A percentile compares a stretch with the other conserved stretches of the same genome.
Evolutionary conservation across 768 basidiomycete species (phyloP).

Genomic region (Xerocomus potaroensis): DNA sequence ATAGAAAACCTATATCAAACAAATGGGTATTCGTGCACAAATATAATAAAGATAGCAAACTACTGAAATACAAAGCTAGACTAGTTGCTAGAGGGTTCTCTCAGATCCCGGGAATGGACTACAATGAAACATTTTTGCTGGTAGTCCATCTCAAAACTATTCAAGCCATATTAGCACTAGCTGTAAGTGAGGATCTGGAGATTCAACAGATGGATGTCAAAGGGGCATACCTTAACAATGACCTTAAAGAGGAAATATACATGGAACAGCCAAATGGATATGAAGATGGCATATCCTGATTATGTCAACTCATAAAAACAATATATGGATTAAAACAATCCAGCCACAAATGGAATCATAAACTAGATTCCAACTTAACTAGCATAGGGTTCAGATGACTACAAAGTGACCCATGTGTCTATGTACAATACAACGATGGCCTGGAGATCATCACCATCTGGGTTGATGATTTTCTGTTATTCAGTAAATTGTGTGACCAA

Average conservation of each 20-base stretch:
- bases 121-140: slow-evolving; percentile 31
- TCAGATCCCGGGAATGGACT: slow-evolving; percentile 36
- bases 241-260: slow-evolving; percentile 31
- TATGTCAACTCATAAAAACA: slow-evolving; percentile 19
- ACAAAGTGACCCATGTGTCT: not conserved
- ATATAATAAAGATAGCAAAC: not conserved
- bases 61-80: slow-evolving; percentile 29
- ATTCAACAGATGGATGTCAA: slow-evolving; percentile 29
- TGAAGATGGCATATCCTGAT: slow-evolving; percentile 6
- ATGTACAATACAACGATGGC: not conserved
- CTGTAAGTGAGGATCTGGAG: slow-evolving; percentile 19
- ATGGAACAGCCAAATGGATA: slow-evolving; percentile 29
- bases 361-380: slow-evolving; percentile 7
- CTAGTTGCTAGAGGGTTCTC: slow-evolving; percentile 39
- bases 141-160: slow-evolving; percentile 24
- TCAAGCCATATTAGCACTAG: slow-evolving; percentile 19
- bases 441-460: slow-evolving; percentile 21
- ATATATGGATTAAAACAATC: slow-evolving; percentile 33
- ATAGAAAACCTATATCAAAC: not conserved
- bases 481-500: not conserved
- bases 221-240: slow-evolving; percentile 28
- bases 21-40: not conserved
- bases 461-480: slow-evolving; percentile 7
- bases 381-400: not conserved
- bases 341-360: slow-evolving; percentile 27